Base-by-base conservation (phyloP, 805 yeast genomes). In the Saccharomycopsis oosterbeekiorum region DNA sequence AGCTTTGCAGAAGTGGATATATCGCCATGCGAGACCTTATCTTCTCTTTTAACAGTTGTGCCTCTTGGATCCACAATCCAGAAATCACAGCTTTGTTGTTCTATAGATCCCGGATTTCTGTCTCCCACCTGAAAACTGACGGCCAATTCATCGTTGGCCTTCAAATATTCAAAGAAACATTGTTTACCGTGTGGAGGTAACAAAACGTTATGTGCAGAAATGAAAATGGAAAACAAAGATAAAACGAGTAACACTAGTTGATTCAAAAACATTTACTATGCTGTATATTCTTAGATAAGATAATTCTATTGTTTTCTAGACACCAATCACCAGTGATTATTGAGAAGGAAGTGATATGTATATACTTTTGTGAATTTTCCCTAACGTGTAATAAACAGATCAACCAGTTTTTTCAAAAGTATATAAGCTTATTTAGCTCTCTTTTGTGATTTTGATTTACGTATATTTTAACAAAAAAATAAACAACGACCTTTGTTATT, bases 41-140 rank as follows among this genome's bases (percentile, higher is more conserved):
- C 72, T 68, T 79, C 74, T 60, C 80, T 75, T 66, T 78, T 76
- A 26, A 84, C 71, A 47, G 83, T 76, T 67, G 80, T 77, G 19
- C 86, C 81, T 1, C 69, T 68, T n/a, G 83, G 77, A 59, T 77
- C 78, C 42, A 71, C 70, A 41, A 83, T 72, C 77, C 83, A 78
- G 72, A 92, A 90, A 70, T 90, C 96, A 64, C 80, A 80, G 56
- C 74, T 77, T 65, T 83, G 75, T 70, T 88, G 94, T 60, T 82
- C 84, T 37, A 84, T 79, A 58, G 89, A 81, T 63, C 79, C 80
- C 50, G 86, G 84, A 68, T 89, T 86, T 74, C 97, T 83, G 70
- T 92, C 90, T 66, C 97, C 97, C 59, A 89, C 96, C 76, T 93
- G 99, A 82, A 86, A 93, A 57, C 90, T 80, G 64, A 93, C 85